Conservation (phyloP, 805 yeast species). For the Suhomyces pyralidae region DNA sequence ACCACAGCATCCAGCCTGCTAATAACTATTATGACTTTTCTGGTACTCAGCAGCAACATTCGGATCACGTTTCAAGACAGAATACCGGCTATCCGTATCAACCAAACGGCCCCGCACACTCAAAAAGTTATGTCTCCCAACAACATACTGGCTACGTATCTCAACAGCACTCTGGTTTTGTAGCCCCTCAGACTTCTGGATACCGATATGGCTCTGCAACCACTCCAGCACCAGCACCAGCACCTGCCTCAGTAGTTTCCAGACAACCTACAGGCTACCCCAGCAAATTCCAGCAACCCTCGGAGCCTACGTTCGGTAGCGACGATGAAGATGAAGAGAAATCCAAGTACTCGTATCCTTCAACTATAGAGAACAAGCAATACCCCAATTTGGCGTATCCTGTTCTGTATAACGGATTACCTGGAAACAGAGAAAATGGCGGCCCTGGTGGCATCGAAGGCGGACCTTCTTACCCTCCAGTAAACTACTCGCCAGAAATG, state of each 20-base stretch:
- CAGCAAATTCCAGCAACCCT: conserved; percentile 6
- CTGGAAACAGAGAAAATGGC: neutral
- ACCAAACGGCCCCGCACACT: neutral
- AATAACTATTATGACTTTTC: neutral
- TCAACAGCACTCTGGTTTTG: conserved; percentile 3
- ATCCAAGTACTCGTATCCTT: neutral
- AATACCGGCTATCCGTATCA: neutral
- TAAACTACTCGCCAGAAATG: conserved; percentile 6
- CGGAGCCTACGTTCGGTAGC: conserved; percentile 8
- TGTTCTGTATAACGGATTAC: neutral
- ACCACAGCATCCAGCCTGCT: conserved; percentile 15
- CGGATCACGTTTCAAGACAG: neutral
- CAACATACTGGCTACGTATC: neutral
- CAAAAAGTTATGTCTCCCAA: neutral
- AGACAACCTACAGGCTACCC: conserved; percentile 9
- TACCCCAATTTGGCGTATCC: conserved; percentile 1
- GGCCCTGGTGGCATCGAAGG: neutral
- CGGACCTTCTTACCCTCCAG: conserved; percentile 4
- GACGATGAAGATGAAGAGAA: conserved; percentile 7
- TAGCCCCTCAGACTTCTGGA: conserved; percentile 1
- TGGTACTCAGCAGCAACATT: neutral
- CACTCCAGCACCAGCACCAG: neutral
- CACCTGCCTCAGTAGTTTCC: neutral
- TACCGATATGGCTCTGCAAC: too few relatives aligned
- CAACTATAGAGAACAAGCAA: neutral